Evolutionary conservation across 2,329 filamentous ascomycete species (phyloP), one percentile per base, ranked within the genome.

Genomic region (Apiospora aurea): DNA sequence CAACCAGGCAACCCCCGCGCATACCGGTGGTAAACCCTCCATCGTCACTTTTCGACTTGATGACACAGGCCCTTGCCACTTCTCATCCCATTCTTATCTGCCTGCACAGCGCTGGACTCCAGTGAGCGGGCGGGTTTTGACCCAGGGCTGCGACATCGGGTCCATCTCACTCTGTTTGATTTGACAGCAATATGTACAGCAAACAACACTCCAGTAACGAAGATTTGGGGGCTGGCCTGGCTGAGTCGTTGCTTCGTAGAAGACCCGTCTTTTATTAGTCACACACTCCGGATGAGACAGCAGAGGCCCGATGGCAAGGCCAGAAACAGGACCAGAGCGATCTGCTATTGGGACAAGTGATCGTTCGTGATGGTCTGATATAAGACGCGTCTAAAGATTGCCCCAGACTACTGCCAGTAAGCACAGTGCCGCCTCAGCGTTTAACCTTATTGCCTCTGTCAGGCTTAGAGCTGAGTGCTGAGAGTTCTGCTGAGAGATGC

Each of bases 201-300:
- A 64, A 41, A 34, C 26, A 29, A 38, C 57, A 34, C 57, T 29
- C 57, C n/a, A 64, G 11, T 10, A 64, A 34, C 46, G 34, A n/a
- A 41, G 16, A 29, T 41, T 64, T 64, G n/a, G 34, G n/a, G 34
- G 57, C 57, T 41, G 34, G 34, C 34, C 34, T 64, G 21, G 53
- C 34, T 64, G 57, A 64, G 57, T 41, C 34, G 57, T 41, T 26
- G 34, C 34, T 38, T 38, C 29, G 21, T 41, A 2, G 4, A 64
- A 21, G 57, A 64, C 57, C 57, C 34, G 34, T 41, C 57, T 64
- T 57, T 64, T 64, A 41, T 41, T 64, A 64, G 34, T 64, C 34
- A 64, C 57, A 13, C 57, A 14, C 57, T 64, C 34, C 18, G 21
- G 4, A 64, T 41, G 57, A 64, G 57, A 41, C 57, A 64, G 34